Percentiles rank a stretch among this genome's conserved stretches.
phyloP scores from a whole-genome alignment of 345 rosid species.

The Populus nigra region DNA sequence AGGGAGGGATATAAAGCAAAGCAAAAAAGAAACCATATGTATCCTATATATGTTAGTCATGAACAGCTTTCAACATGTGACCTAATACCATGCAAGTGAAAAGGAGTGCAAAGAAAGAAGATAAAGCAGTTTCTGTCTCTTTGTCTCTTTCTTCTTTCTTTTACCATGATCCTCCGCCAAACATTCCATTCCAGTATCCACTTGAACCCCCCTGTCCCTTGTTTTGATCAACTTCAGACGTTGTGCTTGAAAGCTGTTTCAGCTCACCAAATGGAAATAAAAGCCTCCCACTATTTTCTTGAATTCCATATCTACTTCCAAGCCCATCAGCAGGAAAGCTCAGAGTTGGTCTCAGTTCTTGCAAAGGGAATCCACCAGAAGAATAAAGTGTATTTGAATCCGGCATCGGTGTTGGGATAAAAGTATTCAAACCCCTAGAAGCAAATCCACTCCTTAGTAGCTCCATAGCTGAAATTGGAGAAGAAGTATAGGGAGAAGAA shows the following conservation, averaged over 20 bases:
- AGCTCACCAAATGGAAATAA: conserved; percentile 47
- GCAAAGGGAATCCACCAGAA: conserved; percentile 41
- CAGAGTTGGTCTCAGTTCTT: conserved; percentile 47
- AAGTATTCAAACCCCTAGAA: conserved; percentile 37
- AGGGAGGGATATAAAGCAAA: conserved; percentile 1
- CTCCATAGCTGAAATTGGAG: conserved; percentile 45
- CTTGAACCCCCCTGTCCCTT: conserved; percentile 36
- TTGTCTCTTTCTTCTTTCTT: background rate
- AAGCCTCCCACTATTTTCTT: conserved; percentile 42
- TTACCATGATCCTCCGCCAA: conserved; percentile 35
- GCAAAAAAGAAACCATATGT: conserved; percentile 4
- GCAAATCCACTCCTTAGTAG: conserved; percentile 42
- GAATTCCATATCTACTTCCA: conserved; percentile 33
- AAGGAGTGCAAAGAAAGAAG: background rate
- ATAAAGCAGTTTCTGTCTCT: background rate
- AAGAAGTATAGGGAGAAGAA: conserved; percentile 17
- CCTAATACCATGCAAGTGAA: background rate
- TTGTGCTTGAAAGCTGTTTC: conserved; percentile 32
- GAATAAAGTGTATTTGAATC: conserved; percentile 36
- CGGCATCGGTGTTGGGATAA: conserved; percentile 33
- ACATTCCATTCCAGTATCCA: conserved; percentile 33
- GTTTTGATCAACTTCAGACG: conserved; percentile 34
- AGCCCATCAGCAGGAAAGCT: conserved; percentile 45
- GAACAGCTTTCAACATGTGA: conserved; percentile 15
- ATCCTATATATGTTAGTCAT: conserved; percentile 17